Evolutionary conservation across 176 grass and related monocot genomes (phyloP), one percentile per base, ranked within the genome.

Genomic region (Tillandsia leiboldiana): DNA sequence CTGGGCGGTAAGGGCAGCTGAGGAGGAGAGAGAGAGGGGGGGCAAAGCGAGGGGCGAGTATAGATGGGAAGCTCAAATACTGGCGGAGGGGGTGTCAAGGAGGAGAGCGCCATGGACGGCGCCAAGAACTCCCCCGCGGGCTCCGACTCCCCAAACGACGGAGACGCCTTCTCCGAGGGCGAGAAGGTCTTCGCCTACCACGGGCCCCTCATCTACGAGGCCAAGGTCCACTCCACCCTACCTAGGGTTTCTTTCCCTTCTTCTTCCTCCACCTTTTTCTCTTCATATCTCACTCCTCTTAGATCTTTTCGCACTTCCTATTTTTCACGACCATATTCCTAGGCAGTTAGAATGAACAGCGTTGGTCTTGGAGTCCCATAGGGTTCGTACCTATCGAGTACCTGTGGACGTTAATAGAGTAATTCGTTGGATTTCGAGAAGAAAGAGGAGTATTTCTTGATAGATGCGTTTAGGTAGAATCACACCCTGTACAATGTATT

Each of bases 121-220:
- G 65, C 49, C 57, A 66, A 62, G 23, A 54, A 1, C 27, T 42
- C 70, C 69, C 33, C 26, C 70, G 2, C 70, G 70, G 53, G 51
- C 33, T 65, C 51, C 52, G 75, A 18, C 33, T 42, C 33, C 33
- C 33, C 33, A 5, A 42, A 42, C 33, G 33, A 42, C 7, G 33
- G 33, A 42, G 33, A 42, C 53, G 11, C 51, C 48, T 97, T 97
- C 84, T 69, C 70, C 29, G 93, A 97, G 73, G 89, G 89, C 53
- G 86, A 97, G 53, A 92, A 77, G 79, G 89, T 97, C 70, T 86
- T 97, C 61, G 89, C 93, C 24, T 97, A 92, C 77, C 93, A 92
- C 63, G 89, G 93, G 3, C 93, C 89, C 15, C 82, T 79, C 83
- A 87, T 97, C 81, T 97, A 97, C 79, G 93, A 97, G 77, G 89